Evolutionary conservation across 257 asterid species (phyloP).

Genomic region (Hygrophila difformis): DNA sequence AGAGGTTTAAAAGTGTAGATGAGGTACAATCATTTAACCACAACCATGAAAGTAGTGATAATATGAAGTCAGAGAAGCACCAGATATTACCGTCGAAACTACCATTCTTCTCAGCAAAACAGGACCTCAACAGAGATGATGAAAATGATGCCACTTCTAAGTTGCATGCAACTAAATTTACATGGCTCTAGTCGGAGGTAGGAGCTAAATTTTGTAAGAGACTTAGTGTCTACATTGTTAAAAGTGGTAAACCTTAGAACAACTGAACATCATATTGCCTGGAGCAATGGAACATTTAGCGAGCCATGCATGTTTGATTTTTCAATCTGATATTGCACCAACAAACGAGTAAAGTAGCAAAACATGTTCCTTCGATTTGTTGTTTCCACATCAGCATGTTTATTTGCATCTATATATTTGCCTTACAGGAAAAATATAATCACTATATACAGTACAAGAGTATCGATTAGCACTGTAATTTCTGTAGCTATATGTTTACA

Average conservation of each 20-base stretch:
- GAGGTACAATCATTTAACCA: slow-evolving; percentile 20
- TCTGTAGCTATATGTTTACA: not conserved
- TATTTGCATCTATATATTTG: slow-evolving; percentile 10
- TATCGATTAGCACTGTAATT: not conserved
- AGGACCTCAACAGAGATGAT: slow-evolving; percentile 64
- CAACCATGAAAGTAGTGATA: slow-evolving; percentile 12
- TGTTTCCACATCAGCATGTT: not conserved
- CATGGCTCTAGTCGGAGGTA: slow-evolving; percentile 60
- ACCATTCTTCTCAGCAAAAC: slow-evolving; percentile 41
- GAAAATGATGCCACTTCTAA: slow-evolving; percentile 47
- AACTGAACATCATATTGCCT: too few relatives aligned
- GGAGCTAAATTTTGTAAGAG: slow-evolving; percentile 13
- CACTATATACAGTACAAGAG: not conserved
- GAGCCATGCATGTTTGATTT: too few relatives aligned
- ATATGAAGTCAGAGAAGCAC: slow-evolving; percentile 31
- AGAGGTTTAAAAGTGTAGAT: slow-evolving; percentile 26
- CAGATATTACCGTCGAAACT: slow-evolving; percentile 25
- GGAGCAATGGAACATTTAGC: too few relatives aligned
- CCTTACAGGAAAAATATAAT: slow-evolving; percentile 5
- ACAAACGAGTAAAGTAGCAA: too few relatives aligned
- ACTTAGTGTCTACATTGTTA: too few relatives aligned
- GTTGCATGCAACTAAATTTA: slow-evolving; percentile 63
- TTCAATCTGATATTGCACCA: too few relatives aligned
- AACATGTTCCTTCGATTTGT: too few relatives aligned
- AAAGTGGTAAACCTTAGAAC: too few relatives aligned